Evolutionary conservation across 768 basidiomycete genomes (phyloP).

Genomic region (Trametes gibbosa): DNA sequence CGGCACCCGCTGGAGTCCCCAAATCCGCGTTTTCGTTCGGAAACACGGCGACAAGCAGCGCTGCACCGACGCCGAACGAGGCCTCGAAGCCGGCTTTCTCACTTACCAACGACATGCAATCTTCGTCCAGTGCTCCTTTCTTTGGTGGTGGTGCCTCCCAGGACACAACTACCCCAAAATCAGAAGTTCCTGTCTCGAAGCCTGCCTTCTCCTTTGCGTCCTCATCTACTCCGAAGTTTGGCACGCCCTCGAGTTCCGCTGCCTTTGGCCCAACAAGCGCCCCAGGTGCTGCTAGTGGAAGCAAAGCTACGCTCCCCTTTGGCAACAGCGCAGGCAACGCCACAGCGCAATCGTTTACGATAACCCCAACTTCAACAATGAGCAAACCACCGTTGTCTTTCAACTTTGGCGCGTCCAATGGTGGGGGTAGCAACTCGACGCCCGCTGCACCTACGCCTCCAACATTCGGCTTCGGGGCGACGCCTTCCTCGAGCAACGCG

Average conservation of each 20-base stretch:
- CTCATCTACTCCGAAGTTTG: slow-evolving; percentile 22
- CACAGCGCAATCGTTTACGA: not conserved
- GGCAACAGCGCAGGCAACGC: not conserved
- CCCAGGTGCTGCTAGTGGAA: not conserved
- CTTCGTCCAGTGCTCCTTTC: not conserved
- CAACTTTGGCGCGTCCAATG: slow-evolving; percentile 11
- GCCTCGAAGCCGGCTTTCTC: slow-evolving; percentile 3
- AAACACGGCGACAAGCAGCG: not conserved
- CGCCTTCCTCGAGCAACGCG: slow-evolving; percentile 2
- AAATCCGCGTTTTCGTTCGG: slow-evolving; percentile 20
- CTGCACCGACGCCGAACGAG: not conserved
- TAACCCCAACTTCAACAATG: not conserved
- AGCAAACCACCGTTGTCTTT: slow-evolving; percentile 14
- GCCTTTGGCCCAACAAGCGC: slow-evolving; percentile 12
- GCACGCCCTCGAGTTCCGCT: slow-evolving; percentile 15
- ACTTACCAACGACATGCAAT: not conserved
- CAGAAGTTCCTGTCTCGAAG: not conserved
- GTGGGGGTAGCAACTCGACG: not conserved
- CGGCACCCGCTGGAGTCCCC: slow-evolving; percentile 5
- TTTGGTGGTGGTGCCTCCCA: not conserved
- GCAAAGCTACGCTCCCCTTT: slow-evolving; percentile 19
- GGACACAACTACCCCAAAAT: not conserved
- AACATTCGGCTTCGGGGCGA: slow-evolving; percentile 6
- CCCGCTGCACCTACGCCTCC: slow-evolving; percentile 1
- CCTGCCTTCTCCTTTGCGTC: not conserved